phyloP scores from a whole-genome alignment of 768 basidiomycete genomes.

The Suillus decipiens region DNA sequence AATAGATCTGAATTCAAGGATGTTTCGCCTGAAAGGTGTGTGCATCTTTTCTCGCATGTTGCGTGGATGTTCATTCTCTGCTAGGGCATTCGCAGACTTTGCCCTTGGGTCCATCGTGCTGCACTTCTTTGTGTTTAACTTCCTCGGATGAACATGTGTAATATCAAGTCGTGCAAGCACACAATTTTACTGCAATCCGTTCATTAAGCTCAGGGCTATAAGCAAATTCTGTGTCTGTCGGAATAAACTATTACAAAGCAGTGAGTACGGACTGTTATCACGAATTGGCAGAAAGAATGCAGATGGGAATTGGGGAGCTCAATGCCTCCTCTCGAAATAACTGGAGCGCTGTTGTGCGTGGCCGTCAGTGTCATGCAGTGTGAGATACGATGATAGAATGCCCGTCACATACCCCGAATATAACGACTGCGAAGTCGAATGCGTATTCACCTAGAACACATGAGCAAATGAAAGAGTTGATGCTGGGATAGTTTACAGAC shows the following conservation, averaged over 20 bases:
- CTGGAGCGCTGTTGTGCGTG: conserved; percentile 55
- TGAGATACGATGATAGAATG: conserved; percentile 6
- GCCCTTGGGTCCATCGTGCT: conserved; percentile 92
- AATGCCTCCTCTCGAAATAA: conserved; percentile 63
- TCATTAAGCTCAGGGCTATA: background rate
- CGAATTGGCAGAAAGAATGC: conserved; percentile 5
- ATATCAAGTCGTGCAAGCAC: conserved; percentile 4
- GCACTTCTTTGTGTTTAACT: conserved; percentile 99
- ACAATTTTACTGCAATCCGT: background rate
- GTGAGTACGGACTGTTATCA: conserved; percentile 5
- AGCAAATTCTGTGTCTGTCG: background rate
- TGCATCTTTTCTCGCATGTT: conserved; percentile 7
- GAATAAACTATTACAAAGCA: conserved; percentile 2
- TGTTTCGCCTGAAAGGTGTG: conserved; percentile 91
- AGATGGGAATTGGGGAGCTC: background rate
- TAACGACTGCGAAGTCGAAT: conserved; percentile 84
- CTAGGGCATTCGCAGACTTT: conserved; percentile 96
- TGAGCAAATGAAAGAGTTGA: background rate
- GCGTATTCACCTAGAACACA: conserved; percentile 70
- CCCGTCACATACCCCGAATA: conserved; percentile 63
- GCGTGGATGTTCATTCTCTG: conserved; percentile 4
- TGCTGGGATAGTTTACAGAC: conserved; percentile 40
- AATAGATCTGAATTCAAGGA: conserved; percentile 84
- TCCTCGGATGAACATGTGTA: conserved; percentile 68
- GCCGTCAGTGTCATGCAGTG: conserved; percentile 10